These are phyloP conservation scores for Cladosporium sp. DNA, from an alignment of 2,329 filamentous ascomycete species.

Conservation along the genomic window DNA sequence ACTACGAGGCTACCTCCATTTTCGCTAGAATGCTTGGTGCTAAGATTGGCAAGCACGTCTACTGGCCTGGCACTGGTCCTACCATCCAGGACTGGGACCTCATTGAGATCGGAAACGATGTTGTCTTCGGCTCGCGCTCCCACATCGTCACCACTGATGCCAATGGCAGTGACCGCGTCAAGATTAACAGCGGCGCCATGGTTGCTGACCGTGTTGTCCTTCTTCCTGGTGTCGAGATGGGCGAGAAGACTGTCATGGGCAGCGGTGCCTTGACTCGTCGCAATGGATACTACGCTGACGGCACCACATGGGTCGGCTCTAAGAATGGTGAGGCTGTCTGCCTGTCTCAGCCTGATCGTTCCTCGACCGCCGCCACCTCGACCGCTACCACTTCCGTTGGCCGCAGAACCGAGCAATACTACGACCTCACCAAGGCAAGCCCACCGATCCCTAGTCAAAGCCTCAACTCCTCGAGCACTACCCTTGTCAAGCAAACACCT, in stretches of 20 bases:
- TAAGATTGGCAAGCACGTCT: slow-evolving; percentile 50
- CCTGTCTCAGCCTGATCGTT: slow-evolving; percentile 28
- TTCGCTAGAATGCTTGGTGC: slow-evolving; percentile 50
- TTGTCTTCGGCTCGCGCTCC: slow-evolving; percentile 56
- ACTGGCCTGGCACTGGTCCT: slow-evolving; percentile 56
- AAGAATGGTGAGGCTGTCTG: slow-evolving; percentile 50
- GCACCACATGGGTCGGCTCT: slow-evolving; percentile 51
- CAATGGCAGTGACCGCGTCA: slow-evolving; percentile 45
- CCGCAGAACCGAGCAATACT: slow-evolving; percentile 11
- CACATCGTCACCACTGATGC: slow-evolving; percentile 53
- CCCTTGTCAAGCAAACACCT: slow-evolving; percentile 18
- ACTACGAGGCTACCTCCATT: slow-evolving; percentile 53
- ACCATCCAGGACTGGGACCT: slow-evolving; percentile 52
- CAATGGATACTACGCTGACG: slow-evolving; percentile 41
- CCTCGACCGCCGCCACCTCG: slow-evolving; percentile 1
- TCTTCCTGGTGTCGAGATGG: slow-evolving; percentile 49
- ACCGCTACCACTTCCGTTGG: not conserved
- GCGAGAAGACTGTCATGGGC: slow-evolving; percentile 48
- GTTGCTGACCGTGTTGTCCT: slow-evolving; percentile 54
- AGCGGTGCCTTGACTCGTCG: slow-evolving; percentile 51
- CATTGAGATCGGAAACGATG: slow-evolving; percentile 53
- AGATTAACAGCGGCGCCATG: slow-evolving; percentile 50
- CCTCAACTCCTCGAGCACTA: slow-evolving; percentile 27
- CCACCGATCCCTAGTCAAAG: slow-evolving; percentile 15
- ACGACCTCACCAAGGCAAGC: slow-evolving; percentile 15